These are phyloP conservation scores for Mucor sp. DNA, from an alignment of 371 early-diverging fungal species.

Conservation along the genomic window DNA sequence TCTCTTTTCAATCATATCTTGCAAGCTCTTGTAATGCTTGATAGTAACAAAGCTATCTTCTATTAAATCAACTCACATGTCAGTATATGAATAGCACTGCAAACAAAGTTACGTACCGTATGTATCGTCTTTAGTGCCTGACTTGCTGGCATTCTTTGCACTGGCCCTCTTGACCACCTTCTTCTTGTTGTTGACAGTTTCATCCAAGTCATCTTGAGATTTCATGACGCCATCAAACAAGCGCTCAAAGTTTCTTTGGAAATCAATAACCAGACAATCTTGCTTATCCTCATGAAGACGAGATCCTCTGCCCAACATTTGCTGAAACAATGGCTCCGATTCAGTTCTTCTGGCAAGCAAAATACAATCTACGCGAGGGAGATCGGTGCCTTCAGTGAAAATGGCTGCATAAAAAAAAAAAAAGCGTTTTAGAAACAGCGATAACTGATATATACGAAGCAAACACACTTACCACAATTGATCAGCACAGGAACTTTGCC, in stretches of 20 bases:
- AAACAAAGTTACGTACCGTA: not conserved
- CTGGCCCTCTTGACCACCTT: not conserved
- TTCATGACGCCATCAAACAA: not conserved
- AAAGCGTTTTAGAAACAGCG: too few species aligned
- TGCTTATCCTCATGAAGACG: slow-evolving; percentile 66
- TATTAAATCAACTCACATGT: not conserved
- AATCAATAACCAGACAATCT: slow-evolving; percentile 84
- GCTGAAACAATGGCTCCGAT: slow-evolving; percentile 81
- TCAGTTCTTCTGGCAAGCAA: slow-evolving; percentile 88
- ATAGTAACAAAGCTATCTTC: not conserved
- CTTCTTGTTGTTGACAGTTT: not conserved
- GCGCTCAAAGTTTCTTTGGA: slow-evolving; percentile 67
- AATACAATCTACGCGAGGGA: slow-evolving; percentile 87
- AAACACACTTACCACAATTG: slow-evolving; percentile 73
- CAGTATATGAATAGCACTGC: not conserved
- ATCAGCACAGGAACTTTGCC: slow-evolving; percentile 78
- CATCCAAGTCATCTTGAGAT: not conserved
- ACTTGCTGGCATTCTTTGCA: not conserved
- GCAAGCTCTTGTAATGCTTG: not conserved
- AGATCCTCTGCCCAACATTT: slow-evolving; percentile 96
- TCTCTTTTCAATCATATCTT: not conserved
- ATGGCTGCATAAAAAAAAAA: slow-evolving; percentile 32
- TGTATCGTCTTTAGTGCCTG: not conserved
- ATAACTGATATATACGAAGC: too few species aligned
- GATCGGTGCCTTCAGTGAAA: slow-evolving; percentile 87